Conservation (phyloP, 2,329 filamentous ascomycete species). For the Fusarium xyrophilum region DNA sequence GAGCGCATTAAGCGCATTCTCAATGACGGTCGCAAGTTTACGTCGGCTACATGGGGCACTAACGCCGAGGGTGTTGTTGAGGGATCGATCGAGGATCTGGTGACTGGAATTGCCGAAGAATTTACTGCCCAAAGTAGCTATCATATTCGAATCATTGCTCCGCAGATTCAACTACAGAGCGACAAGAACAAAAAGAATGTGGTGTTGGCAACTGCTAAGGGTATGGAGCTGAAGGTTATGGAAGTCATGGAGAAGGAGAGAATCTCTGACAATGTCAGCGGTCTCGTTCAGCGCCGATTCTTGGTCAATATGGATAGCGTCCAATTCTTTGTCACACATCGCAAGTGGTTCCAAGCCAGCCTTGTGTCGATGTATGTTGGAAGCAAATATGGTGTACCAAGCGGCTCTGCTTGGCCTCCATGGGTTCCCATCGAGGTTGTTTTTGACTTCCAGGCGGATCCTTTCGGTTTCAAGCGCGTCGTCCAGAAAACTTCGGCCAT, state of each 20-base stretch:
- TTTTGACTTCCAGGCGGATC: conserved; percentile 93
- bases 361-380: conserved; percentile 93
- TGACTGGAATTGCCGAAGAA: conserved; percentile 81
- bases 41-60: conserved; percentile 51
- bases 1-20: conserved; percentile 87
- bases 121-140: conserved; percentile 94
- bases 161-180: conserved; percentile 97
- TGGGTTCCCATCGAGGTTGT: conserved; percentile 99
- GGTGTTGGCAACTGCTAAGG: conserved; percentile 94
- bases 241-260: conserved; percentile 98
- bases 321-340: conserved; percentile 96
- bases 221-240: conserved; percentile 97
- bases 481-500: conserved; percentile 96
- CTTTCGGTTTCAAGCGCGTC: conserved; percentile 96
- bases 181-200: conserved; percentile 98
- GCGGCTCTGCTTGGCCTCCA: conserved; percentile 90
- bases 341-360: conserved; percentile 85
- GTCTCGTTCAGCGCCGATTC: conserved; percentile 92
- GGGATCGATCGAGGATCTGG: conserved; percentile 66
- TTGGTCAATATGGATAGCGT: conserved; percentile 95
- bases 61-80: conserved; percentile 46
- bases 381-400: conserved; percentile 86
- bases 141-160: conserved; percentile 91
- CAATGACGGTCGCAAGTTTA: conserved; percentile 82
- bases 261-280: conserved; percentile 90